These are phyloP conservation scores for Amorphotheca resinae DNA, from an alignment of 495 filamentous ascomycete species.

Conservation along the genomic window DNA sequence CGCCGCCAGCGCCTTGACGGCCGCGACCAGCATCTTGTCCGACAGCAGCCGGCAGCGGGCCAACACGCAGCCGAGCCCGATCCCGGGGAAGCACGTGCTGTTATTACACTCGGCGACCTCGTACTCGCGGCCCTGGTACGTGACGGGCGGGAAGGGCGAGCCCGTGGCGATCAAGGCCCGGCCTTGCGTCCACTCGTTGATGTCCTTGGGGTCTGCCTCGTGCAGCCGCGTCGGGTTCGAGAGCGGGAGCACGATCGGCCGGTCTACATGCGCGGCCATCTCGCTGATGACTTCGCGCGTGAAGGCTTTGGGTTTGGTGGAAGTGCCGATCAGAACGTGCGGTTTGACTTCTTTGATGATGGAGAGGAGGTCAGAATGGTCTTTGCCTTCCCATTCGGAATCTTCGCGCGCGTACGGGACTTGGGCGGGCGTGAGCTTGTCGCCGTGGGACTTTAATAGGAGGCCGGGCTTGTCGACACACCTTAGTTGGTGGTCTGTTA, in stretches of 20 bases:
- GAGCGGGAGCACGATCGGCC: constrained; percentile 73
- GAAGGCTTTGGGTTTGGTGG: constrained; percentile 69
- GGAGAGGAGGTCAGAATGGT: constrained; percentile 44
- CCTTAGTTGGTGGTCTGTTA: constrained; percentile 30
- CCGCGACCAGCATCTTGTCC: constrained; percentile 73
- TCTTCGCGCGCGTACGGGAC: constrained; percentile 51
- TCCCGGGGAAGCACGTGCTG: constrained; percentile 74
- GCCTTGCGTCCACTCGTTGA: constrained; percentile 67
- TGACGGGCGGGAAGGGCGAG: constrained; percentile 69
- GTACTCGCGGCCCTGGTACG: constrained; percentile 47
- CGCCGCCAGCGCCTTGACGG: constrained; percentile 57
- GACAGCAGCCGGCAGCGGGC: constrained; percentile 48
- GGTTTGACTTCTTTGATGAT: constrained; percentile 64
- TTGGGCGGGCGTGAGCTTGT: constrained; percentile 53
- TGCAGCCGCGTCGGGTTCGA: constrained; percentile 80
- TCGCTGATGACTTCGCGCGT: constrained; percentile 59
- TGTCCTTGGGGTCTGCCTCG: constrained; percentile 68
- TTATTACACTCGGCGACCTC: constrained; percentile 87
- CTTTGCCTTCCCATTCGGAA: constrained; percentile 46
- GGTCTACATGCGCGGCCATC: constrained; percentile 67
- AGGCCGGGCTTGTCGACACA: constrained; percentile 78
- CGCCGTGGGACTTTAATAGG: constrained; percentile 47
- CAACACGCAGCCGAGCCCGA: constrained; percentile 70
- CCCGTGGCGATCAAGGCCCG: constrained; percentile 76
- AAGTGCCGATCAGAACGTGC: constrained; percentile 73